These are phyloP conservation scores for Cordyceps pruinosa DNA, from an alignment of 2,329 filamentous ascomycete genomes.

Conservation along the genomic window DNA sequence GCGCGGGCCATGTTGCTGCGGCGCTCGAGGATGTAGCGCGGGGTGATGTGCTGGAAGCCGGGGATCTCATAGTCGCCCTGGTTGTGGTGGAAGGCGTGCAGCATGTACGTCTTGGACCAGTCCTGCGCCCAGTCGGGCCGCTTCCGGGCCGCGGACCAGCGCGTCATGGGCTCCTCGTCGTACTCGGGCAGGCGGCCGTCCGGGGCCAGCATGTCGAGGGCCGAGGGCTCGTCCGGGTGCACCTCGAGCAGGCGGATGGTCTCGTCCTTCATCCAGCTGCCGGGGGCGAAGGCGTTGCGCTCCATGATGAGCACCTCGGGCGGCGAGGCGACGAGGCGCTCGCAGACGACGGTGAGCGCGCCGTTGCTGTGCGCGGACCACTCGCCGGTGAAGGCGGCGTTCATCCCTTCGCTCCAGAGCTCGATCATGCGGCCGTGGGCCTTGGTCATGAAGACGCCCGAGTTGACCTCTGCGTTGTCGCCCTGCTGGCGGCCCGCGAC, in stretches of 20 bases:
- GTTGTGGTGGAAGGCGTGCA: constrained; percentile 15
- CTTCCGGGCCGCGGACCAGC: not conserved
- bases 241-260: constrained; percentile 7
- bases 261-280: constrained; percentile 12
- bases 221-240: constrained; percentile 10
- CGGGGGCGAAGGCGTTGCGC: constrained; percentile 16
- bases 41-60: constrained; percentile 12
- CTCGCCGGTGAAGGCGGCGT: constrained; percentile 18
- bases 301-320: constrained; percentile 19
- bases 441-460: constrained; percentile 13
- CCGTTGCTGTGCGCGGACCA: constrained; percentile 20
- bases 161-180: not conserved
- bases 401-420: constrained; percentile 13
- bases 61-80: not conserved
- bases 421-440: not conserved
- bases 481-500: constrained; percentile 11
- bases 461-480: constrained; percentile 12
- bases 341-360: constrained; percentile 25
- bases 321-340: constrained; percentile 35
- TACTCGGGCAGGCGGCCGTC: not conserved
- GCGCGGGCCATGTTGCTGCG: constrained; percentile 17
- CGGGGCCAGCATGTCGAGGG: not conserved
- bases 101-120: constrained; percentile 14
- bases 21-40: constrained; percentile 16
- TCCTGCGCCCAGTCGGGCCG: constrained; percentile 10